A percentile compares a stretch with the other conserved stretches of the same genome.
phyloP scores from a whole-genome alignment of 805 yeast species.

The Metschnikowia anglica region DNA sequence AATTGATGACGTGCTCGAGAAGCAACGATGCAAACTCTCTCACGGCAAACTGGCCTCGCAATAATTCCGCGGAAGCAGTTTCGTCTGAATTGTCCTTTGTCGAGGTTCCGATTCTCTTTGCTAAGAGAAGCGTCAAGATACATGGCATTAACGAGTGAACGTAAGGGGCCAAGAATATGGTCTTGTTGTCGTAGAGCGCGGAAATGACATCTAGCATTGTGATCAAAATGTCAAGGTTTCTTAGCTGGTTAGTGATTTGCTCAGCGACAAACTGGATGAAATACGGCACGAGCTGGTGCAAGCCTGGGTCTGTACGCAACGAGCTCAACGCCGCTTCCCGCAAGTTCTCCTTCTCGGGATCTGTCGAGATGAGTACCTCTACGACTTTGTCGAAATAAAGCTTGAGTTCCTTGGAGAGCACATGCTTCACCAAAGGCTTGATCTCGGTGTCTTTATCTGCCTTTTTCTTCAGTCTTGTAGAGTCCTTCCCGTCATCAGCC shows the following conservation, averaged over 20 bases:
- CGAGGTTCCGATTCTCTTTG: slow-evolving; percentile 75
- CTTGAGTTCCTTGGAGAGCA: slow-evolving; percentile 89
- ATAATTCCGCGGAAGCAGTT: slow-evolving; percentile 26
- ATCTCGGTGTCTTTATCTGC: slow-evolving; percentile 55
- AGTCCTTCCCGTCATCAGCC: slow-evolving; percentile 41
- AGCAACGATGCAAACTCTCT: slow-evolving; percentile 88
- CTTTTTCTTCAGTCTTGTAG: slow-evolving; percentile 19
- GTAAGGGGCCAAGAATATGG: slow-evolving; percentile 90
- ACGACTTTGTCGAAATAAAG: slow-evolving; percentile 89
- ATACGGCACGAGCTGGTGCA: slow-evolving; percentile 95
- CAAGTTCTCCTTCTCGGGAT: slow-evolving; percentile 54
- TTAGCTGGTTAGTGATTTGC: slow-evolving; percentile 83
- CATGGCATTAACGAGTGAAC: slow-evolving; percentile 98
- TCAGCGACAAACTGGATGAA: slow-evolving; percentile 95
- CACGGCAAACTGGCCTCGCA: slow-evolving; percentile 52
- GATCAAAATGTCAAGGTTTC: slow-evolving; percentile 64
- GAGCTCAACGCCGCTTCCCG: slow-evolving; percentile 82
- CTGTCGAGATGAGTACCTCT: slow-evolving; percentile 65
- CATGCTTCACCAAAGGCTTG: slow-evolving; percentile 92
- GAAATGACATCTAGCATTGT: slow-evolving; percentile 89
- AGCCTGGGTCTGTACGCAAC: slow-evolving; percentile 86
- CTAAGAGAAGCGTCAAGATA: slow-evolving; percentile 80
- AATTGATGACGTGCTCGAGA: slow-evolving; percentile 70
- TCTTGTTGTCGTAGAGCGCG: slow-evolving; percentile 76
- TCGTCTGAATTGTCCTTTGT: slow-evolving; percentile 36